phyloP scores from a whole-genome alignment of 805 yeast species.

The Tetrapisispora pingtungensis region DNA sequence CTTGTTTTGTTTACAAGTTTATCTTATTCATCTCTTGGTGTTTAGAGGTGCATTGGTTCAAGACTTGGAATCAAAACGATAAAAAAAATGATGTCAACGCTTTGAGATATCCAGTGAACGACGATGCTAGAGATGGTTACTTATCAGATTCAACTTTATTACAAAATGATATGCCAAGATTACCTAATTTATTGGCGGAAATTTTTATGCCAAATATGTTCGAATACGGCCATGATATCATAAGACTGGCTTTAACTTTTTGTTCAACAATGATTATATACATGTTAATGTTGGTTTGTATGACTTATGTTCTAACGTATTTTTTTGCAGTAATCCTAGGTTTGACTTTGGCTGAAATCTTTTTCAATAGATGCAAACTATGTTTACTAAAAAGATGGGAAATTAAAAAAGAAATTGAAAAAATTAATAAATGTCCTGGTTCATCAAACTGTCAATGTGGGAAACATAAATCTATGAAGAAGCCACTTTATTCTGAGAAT shows the following conservation, averaged over 20 bases:
- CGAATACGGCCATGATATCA: slow-evolving; percentile 34
- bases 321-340: slow-evolving; percentile 69
- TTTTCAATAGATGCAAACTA: slow-evolving; percentile 44
- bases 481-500: no score
- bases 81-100: slow-evolving; percentile 4
- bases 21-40: slow-evolving; percentile 50
- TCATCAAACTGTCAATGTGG: slow-evolving; percentile 23
- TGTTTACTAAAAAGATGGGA: slow-evolving; percentile 27
- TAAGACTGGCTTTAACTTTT: slow-evolving; percentile 48
- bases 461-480: slow-evolving; percentile 8
- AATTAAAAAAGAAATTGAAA: slow-evolving; percentile 21
- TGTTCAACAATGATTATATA: slow-evolving; percentile 57
- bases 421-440: slow-evolving; percentile 22
- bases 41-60: slow-evolving; percentile 57
- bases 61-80: slow-evolving; percentile 28
- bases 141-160: slow-evolving; percentile 14
- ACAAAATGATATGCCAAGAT: slow-evolving; percentile 16
- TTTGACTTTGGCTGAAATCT: slow-evolving; percentile 57
- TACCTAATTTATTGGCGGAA: slow-evolving; percentile 23
- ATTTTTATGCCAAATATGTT: slow-evolving; percentile 22
- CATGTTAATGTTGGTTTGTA: slow-evolving; percentile 68
- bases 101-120: neutral
- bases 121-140: slow-evolving; percentile 24
- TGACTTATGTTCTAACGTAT: slow-evolving; percentile 57
- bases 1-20: slow-evolving; percentile 52